These are phyloP conservation scores for Plasmodium adleri DNA, from an alignment of 169 alveolate species.

Conservation along the genomic window DNA sequence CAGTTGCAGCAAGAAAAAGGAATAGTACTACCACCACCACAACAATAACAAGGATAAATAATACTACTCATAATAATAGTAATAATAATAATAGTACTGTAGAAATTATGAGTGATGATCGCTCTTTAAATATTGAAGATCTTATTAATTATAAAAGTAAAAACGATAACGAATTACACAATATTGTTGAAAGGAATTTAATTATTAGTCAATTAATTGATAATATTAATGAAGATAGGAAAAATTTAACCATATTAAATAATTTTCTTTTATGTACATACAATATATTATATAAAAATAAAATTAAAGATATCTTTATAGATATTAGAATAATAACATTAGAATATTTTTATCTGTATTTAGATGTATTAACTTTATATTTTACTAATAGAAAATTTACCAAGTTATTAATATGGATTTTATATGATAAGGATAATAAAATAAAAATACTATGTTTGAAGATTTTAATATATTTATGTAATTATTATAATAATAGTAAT, in stretches of 20 bases:
- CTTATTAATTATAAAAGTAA: constrained; percentile 30
- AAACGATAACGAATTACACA: constrained; percentile 2
- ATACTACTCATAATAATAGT: not conserved
- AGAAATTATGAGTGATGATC: not conserved
- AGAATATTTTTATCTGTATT: constrained; percentile 32
- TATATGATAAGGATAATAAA: constrained; percentile 68
- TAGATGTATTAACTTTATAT: constrained; percentile 28
- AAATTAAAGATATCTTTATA: constrained; percentile 71
- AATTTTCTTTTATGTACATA: constrained; percentile 59
- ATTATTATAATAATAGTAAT: constrained; percentile 28
- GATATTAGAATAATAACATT: constrained; percentile 62
- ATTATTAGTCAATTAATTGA: constrained; percentile 65
- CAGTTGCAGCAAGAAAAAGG: not conserved
- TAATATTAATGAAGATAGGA: constrained; percentile 66
- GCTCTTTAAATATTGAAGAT: constrained; percentile 34
- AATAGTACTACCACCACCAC: not conserved
- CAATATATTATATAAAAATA: constrained; percentile 48
- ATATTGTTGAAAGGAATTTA: constrained; percentile 63
- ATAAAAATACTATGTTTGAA: constrained; percentile 29
- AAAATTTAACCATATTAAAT: constrained; percentile 64
- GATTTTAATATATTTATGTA: constrained; percentile 56
- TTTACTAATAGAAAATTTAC: constrained; percentile 73
- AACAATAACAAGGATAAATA: not conserved
- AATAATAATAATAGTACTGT: not conserved
- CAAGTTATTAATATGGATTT: constrained; percentile 65